phyloP scores from a whole-genome alignment of 2,329 filamentous ascomycete genomes.

The Fusarium chaquense region DNA sequence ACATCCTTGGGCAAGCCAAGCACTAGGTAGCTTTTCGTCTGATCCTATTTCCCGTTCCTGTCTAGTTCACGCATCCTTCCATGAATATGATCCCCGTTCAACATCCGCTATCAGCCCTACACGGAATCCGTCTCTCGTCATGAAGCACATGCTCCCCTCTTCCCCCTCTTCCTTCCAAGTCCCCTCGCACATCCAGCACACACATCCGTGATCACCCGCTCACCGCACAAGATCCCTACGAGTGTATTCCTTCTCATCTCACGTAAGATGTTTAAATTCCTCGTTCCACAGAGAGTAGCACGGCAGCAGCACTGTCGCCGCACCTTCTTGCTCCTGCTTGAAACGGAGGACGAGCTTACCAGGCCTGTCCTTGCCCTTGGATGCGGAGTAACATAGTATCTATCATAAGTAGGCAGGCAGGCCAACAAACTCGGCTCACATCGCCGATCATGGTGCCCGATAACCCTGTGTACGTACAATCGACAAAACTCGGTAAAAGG shows the following conservation, averaged over 20 bases:
- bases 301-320: slow-evolving; percentile 11
- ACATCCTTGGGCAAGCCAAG: background rate
- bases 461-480: slow-evolving; percentile 7
- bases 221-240: slow-evolving; percentile 10
- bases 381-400: slow-evolving; percentile 2
- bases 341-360: background rate
- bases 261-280: slow-evolving; percentile 47
- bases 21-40: background rate
- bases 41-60: slow-evolving; percentile 17
- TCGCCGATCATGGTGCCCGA: slow-evolving; percentile 26
- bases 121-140: slow-evolving; percentile 6
- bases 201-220: slow-evolving; percentile 37
- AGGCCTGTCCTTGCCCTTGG: background rate
- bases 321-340: slow-evolving; percentile 5
- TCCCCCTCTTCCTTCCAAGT: background rate
- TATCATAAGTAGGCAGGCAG: background rate
- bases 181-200: background rate
- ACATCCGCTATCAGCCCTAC: slow-evolving; percentile 33
- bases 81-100: background rate
- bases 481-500: slow-evolving; percentile 14
- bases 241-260: slow-evolving; percentile 34
- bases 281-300: background rate
- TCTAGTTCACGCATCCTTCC: slow-evolving; percentile 1
- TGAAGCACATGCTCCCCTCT: background rate
- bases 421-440: slow-evolving; percentile 29